Evolutionary conservation across 2,329 filamentous ascomycete genomes (phyloP).

Genomic region (Magnaporthiopsis poae): DNA sequence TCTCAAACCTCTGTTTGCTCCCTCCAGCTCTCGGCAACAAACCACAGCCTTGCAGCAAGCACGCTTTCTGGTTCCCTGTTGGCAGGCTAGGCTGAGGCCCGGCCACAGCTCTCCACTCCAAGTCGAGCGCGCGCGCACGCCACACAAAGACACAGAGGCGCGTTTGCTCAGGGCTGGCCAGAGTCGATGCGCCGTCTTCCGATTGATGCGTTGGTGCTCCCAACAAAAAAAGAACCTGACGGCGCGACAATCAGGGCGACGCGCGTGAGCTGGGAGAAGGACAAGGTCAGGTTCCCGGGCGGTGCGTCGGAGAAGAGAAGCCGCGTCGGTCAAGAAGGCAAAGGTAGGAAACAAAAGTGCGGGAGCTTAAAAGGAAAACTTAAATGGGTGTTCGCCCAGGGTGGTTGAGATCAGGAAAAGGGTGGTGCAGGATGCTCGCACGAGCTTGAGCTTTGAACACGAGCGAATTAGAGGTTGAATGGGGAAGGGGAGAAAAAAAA

Average conservation of each 20-base stretch:
- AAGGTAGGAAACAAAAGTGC: slow-evolving; percentile 4
- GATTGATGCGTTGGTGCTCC: background rate
- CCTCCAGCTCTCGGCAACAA: slow-evolving; percentile 7
- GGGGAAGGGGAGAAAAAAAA: too few species aligned
- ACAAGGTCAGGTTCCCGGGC: background rate
- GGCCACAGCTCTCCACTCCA: slow-evolving; percentile 4
- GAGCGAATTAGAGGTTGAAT: background rate
- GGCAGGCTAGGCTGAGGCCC: slow-evolving; percentile 9
- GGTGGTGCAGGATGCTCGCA: background rate
- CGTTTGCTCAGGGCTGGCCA: background rate
- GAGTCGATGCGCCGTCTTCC: background rate
- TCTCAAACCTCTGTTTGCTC: slow-evolving; percentile 17
- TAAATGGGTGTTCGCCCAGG: background rate
- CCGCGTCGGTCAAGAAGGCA: background rate
- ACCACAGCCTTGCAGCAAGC: slow-evolving; percentile 6
- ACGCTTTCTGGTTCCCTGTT: slow-evolving; percentile 5
- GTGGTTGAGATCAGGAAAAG: background rate
- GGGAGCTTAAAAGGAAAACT: background rate
- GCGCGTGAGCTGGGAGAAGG: background rate
- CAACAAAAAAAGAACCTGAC: background rate
- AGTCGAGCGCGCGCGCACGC: too few species aligned
- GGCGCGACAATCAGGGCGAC: background rate
- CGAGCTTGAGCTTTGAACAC: background rate
- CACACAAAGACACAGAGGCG: background rate
- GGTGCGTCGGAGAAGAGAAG: background rate